Conservation (phyloP, 1,139 yeast species). For the Martiniozyma asiatica region DNA sequence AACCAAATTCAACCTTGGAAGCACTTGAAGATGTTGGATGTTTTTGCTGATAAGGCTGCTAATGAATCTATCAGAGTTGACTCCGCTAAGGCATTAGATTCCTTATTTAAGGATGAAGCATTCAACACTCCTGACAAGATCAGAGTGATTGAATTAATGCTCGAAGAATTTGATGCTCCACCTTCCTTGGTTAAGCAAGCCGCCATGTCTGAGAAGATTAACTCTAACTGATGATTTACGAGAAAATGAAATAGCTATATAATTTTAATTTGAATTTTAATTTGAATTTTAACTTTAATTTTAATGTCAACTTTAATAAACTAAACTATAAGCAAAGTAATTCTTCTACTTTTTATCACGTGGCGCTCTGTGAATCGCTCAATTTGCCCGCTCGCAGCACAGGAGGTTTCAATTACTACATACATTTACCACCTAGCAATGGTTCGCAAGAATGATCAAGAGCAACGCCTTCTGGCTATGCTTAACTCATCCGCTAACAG, state of each 20-base stretch:
- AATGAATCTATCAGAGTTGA: slow-evolving; percentile 44
- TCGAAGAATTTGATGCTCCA: slow-evolving; percentile 79
- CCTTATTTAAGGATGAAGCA: slow-evolving; percentile 37
- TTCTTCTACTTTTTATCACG: too few relatives aligned
- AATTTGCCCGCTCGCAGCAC: too few relatives aligned
- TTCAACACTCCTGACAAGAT: slow-evolving; percentile 55
- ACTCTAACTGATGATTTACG: too few relatives aligned
- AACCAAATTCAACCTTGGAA: slow-evolving; percentile 80
- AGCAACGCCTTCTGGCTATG: slow-evolving; percentile 22
- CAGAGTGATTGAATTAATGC: slow-evolving; percentile 68
- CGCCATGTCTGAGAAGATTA: slow-evolving; percentile 59
- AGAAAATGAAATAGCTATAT: neutral
- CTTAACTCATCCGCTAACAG: slow-evolving; percentile 30
- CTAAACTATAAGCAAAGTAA: too few relatives aligned
- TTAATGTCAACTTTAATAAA: too few relatives aligned
- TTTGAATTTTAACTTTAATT: neutral
- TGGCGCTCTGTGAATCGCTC: too few relatives aligned
- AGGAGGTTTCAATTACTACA: too few relatives aligned
- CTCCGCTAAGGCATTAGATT: slow-evolving; percentile 57
- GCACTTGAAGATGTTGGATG: slow-evolving; percentile 52
- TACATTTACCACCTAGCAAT: too few relatives aligned
- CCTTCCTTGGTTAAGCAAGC: slow-evolving; percentile 62
- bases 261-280: neutral
- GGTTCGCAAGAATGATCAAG: slow-evolving; percentile 12
- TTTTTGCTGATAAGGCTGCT: slow-evolving; percentile 55